These are phyloP conservation scores for Aureobasidium leucospermi DNA, from an alignment of 2,329 filamentous ascomycete species.

Conservation along the genomic window DNA sequence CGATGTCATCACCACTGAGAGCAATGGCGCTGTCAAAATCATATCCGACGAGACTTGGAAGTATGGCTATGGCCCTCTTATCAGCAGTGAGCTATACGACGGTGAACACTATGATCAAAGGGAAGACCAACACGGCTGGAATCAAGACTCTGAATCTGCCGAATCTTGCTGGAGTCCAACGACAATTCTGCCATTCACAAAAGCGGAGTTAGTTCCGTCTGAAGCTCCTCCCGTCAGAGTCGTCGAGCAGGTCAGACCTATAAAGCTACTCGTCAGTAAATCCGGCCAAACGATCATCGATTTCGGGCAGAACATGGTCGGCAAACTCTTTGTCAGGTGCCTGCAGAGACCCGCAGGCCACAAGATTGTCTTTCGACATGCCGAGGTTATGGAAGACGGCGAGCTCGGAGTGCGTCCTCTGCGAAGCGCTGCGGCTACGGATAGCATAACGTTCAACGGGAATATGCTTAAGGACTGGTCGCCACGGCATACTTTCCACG, in stretches of 20 bases:
- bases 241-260: slow-evolving; percentile 25
- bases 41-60: slow-evolving; percentile 35
- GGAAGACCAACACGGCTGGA: slow-evolving; percentile 22
- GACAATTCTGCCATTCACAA: slow-evolving; percentile 27
- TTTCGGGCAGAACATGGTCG: slow-evolving; percentile 54
- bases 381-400: slow-evolving; percentile 48
- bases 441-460: slow-evolving; percentile 33
- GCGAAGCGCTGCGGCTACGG: slow-evolving; percentile 35
- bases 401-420: slow-evolving; percentile 39
- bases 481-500: slow-evolving; percentile 47
- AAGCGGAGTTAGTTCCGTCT: slow-evolving; percentile 32
- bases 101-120: slow-evolving; percentile 46
- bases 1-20: slow-evolving; percentile 25
- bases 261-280: slow-evolving; percentile 26
- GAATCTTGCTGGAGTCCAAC: slow-evolving; percentile 26
- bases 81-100: slow-evolving; percentile 42
- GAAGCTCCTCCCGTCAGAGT: slow-evolving; percentile 40
- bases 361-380: slow-evolving; percentile 44
- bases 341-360: slow-evolving; percentile 31
- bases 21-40: slow-evolving; percentile 27
- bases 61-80: slow-evolving; percentile 28
- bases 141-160: slow-evolving; percentile 19
- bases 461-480: slow-evolving; percentile 30
- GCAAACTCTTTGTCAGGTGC: slow-evolving; percentile 35
- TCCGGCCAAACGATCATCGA: slow-evolving; percentile 46